Evolutionary conservation across 331 rosid species (phyloP), one percentile per base, ranked within the genome.

Genomic region (Pyrus hybrid): DNA sequence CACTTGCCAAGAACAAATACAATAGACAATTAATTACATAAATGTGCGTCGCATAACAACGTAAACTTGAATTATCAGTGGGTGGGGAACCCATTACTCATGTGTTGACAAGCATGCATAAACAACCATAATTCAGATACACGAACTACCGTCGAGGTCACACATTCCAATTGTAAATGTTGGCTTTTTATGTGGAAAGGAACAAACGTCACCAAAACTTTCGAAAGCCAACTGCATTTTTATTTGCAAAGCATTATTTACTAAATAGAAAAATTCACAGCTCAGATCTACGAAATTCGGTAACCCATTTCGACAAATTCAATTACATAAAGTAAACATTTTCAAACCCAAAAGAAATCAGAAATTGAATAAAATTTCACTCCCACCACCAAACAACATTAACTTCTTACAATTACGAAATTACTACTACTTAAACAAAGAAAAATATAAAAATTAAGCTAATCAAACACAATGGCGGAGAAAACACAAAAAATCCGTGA

Each of bases 281-380:
- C 45, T 70, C 80, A 83, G 87, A 83, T 83, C 87, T 76, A 63
- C 61, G 60, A 51, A 76, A 76, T 57, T 73, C 79, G 80, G 23
- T 30, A 73, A 21, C 43, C 71, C 82, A 72, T 83, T 73, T 68
- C 74, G 35, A 18, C 84, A 76, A 76, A 72, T 21, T 32, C 81
- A 67, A 60, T 41, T 2, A 7, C 66, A 30, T 13, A 25, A 62
- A 71, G 28, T 20, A 16, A 23, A 53, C 32, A 66, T 8, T 14
- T 57, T 45, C 29, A 7, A 63, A 70, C 8, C 73, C 61, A 68
- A 56, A 26, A 29, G 7, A 70, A 47, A 43, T 6, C 2, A 61
- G 45, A 9, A 54, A 58, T 6, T 53, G 1, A 23, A 21, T 25
- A 13, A 60, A 60, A 60, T 21, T 14, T 12, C 64, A 22, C 16